Conservation (phyloP, 202 grass and related monocot species). For the Tripidium arundinaceum region DNA sequence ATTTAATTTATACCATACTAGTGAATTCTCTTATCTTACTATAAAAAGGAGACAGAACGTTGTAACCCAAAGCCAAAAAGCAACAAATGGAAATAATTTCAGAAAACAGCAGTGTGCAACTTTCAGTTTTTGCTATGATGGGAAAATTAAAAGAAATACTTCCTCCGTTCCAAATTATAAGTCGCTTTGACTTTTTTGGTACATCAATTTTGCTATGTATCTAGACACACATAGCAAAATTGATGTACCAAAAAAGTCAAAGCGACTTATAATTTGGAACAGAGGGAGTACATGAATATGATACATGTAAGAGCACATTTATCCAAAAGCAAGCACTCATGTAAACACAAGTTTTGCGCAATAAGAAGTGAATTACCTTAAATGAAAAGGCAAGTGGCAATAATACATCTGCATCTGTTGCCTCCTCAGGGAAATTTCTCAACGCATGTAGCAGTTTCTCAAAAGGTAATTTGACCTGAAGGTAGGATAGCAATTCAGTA, state of each 20-base stretch:
- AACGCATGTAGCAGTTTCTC: constrained; percentile 79
- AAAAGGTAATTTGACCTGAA: constrained; percentile 88
- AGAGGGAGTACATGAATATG: too few species aligned
- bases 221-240: too few species aligned
- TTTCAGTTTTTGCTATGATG: background rate
- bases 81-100: background rate
- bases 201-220: too few species aligned
- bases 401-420: constrained; percentile 76
- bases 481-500: constrained; percentile 16
- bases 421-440: constrained; percentile 84
- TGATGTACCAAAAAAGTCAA: too few species aligned
- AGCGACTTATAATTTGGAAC: too few species aligned
- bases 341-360: background rate
- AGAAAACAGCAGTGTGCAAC: background rate
- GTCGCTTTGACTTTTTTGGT: too few species aligned
- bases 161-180: too few species aligned
- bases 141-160: background rate
- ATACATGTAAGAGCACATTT: background rate
- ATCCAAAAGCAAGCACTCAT: background rate
- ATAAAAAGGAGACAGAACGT: background rate
- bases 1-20: background rate
- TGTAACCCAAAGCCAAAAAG: background rate
- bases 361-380: constrained; percentile 54
- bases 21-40: background rate
- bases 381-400: constrained; percentile 78